Percentiles rank a stretch among this genome's conserved stretches.
Evolutionary conservation across 1,139 yeast genomes (phyloP).

Genomic region (Pichia sp.): DNA sequence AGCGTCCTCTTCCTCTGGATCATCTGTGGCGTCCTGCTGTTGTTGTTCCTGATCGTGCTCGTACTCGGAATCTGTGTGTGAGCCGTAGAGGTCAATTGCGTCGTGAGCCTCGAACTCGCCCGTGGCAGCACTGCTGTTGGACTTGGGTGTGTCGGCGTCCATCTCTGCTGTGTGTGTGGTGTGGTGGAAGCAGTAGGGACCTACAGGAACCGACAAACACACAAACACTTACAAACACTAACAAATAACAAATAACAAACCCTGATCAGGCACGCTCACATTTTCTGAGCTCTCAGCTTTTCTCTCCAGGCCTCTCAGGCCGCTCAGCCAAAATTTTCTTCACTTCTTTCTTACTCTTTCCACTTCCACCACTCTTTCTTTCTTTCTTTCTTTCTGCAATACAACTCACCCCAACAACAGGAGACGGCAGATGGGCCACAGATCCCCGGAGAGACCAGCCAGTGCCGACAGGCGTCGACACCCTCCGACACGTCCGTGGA

Average conservation of each 20-base stretch:
- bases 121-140: neutral
- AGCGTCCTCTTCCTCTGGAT: neutral
- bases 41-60: neutral
- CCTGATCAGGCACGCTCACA: too few species aligned
- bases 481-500: too few species aligned
- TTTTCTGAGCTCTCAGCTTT: too few species aligned
- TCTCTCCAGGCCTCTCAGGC: too few species aligned
- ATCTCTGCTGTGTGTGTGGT: neutral
- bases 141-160: neutral
- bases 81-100: constrained; percentile 4
- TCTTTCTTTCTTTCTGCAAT: neutral
- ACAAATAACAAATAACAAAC: neutral
- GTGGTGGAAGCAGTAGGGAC: neutral
- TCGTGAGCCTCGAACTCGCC: neutral
- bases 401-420: too few species aligned
- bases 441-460: too few species aligned
- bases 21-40: neutral
- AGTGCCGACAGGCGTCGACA: constrained; percentile 6
- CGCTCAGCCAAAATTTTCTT: neutral
- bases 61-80: neutral
- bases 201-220: neutral
- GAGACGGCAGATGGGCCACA: too few species aligned
- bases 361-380: neutral
- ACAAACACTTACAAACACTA: neutral
- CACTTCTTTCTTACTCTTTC: neutral